Evolutionary conservation across 306 rosid species (phyloP), one percentile per base, ranked within the genome.

Genomic region (Elaeagnus macrophylla): DNA sequence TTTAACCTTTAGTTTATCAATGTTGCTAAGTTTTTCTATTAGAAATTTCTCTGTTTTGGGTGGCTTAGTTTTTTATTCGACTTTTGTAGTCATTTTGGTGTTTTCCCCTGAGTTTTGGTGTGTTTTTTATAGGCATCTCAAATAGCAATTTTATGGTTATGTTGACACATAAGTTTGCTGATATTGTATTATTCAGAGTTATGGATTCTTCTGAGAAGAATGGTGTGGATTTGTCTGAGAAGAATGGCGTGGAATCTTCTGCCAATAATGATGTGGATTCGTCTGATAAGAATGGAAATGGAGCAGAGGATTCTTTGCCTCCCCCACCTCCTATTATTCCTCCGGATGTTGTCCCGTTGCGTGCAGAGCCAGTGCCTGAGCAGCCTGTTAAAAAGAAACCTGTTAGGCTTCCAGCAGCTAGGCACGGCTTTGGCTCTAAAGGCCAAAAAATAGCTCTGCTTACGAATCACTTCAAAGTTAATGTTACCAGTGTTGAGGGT

Each of bases 241-340:
- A 20, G 2, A 20, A 20, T 25, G 32, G 32, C 1, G 32, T 25
- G 32, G 32, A 25, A 2, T 25, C 32, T 25, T 25, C 32, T 25
- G 4, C 2, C 4, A 25, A 25, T 25, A 25, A 5, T 25, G 32
- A 5, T 25, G 32, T 25, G 32, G 32, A 25, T 25, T 25, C 32
- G 1, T 43, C 17, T 48, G 91, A 72, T 57, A 45, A 69, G 0
- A 73, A 80, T 42, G 94, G 79, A 54, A 68, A 79, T 17, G 72
- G 69, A 5, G 59, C 59, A 9, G 53, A 68, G 12, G 82, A 67
- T 7, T 51, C 60, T 0, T 41, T 87, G 65, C 96, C 96, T 1
- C 99, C 95, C 6, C 96, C 97, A 5, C 95, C 96, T n/a, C 85
- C 89, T 0, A 66, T 73, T 61, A 74, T 88, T 9, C 89, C 95